Percentiles rank a stretch among this genome's conserved stretches.
These are phyloP conservation scores for Colletotrichum sp. DNA, from an alignment of 2,329 filamentous ascomycete species.

Conservation along the genomic window DNA sequence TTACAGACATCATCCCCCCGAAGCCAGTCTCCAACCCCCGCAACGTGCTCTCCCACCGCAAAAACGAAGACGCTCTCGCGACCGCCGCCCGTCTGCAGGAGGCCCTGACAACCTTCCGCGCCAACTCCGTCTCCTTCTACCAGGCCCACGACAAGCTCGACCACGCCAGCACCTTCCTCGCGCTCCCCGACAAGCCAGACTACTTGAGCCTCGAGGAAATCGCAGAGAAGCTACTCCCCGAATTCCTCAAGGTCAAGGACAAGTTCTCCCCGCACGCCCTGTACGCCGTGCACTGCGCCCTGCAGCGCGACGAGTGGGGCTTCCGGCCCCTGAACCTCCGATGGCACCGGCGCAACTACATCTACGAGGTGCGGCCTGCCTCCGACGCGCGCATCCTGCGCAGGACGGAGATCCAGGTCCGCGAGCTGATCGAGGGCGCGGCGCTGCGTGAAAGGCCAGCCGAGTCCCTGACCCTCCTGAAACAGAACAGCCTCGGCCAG, in stretches of 20 bases:
- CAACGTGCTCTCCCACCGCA: constrained; percentile 16
- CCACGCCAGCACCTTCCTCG: constrained; percentile 46
- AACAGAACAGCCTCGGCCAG: constrained; percentile 37
- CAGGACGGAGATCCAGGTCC: constrained; percentile 55
- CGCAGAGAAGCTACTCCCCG: constrained; percentile 47
- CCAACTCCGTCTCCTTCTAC: constrained; percentile 47
- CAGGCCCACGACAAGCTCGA: constrained; percentile 54
- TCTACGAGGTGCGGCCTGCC: constrained; percentile 44
- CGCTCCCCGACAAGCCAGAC: constrained; percentile 38
- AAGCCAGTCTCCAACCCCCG: constrained; percentile 8
- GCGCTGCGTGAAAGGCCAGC: constrained; percentile 7
- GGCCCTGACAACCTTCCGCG: constrained; percentile 53
- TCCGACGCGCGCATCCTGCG: constrained; percentile 57
- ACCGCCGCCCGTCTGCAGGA: constrained; percentile 41
- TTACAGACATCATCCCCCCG: constrained; percentile 23
- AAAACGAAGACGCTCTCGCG: not conserved
- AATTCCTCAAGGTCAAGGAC: constrained; percentile 35
- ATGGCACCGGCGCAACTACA: constrained; percentile 27
- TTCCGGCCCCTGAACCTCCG: constrained; percentile 59
- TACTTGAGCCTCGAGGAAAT: constrained; percentile 59
- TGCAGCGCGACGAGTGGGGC: constrained; percentile 64
- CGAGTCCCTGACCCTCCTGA: constrained; percentile 7
- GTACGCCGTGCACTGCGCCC: constrained; percentile 73
- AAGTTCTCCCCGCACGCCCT: constrained; percentile 55
- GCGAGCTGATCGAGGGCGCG: constrained; percentile 54